Evolutionary conservation across 1,139 yeast species (phyloP).

Genomic region (Debaryomyces robertsiae): DNA sequence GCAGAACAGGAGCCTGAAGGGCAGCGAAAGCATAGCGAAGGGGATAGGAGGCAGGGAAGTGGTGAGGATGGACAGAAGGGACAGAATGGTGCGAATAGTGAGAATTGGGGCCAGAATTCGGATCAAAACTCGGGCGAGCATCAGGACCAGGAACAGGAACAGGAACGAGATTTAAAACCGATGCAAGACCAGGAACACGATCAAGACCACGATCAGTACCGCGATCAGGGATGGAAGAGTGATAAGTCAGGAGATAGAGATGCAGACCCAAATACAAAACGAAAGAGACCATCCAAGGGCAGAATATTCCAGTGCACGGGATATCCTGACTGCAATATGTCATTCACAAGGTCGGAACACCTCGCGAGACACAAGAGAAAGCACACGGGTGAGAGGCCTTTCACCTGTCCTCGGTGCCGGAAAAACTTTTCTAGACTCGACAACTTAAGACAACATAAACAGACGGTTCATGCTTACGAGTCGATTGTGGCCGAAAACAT

Average conservation of each 20-base stretch:
- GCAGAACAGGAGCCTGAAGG: too few species aligned
- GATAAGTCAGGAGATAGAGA: background rate
- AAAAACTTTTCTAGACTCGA: constrained; percentile 83
- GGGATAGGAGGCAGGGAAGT: too few species aligned
- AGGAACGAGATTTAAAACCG: background rate
- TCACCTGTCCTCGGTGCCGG: constrained; percentile 80
- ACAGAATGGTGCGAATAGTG: too few species aligned
- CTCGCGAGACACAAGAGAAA: constrained; percentile 89
- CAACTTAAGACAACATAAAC: constrained; percentile 88
- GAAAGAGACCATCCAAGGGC: constrained; percentile 53
- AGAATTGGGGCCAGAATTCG: too few species aligned
- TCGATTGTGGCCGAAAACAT: constrained; percentile 36
- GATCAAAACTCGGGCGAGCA: too few species aligned
- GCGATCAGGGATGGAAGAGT: background rate
- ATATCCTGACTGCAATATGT: constrained; percentile 84
- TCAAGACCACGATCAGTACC: constrained; percentile 1
- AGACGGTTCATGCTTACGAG: constrained; percentile 87
- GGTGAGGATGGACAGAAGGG: too few species aligned
- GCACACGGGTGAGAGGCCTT: constrained; percentile 95
- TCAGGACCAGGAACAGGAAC: too few species aligned
- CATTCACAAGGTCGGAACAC: constrained; percentile 87
- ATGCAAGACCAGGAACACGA: background rate
- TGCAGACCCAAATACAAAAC: constrained; percentile 14
- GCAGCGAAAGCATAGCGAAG: too few species aligned
- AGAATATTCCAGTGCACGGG: constrained; percentile 84